Percentiles rank a stretch among this genome's conserved stretches.
Conservation (phyloP, 2,329 filamentous ascomycete genomes). For the Verticillium tricorpus region DNA sequence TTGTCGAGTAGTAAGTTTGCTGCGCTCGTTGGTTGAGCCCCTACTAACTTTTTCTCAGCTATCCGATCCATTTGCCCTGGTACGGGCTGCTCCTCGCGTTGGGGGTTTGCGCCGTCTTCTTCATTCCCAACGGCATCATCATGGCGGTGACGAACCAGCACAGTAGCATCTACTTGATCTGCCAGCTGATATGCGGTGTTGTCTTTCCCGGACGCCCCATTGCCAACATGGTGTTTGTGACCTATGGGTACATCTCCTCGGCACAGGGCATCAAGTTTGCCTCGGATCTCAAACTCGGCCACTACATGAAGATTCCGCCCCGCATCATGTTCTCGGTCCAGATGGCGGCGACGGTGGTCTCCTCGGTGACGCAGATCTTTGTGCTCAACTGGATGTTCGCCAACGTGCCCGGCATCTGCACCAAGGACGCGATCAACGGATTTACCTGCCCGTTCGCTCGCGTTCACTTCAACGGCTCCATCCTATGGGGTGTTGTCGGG, state of each 20-base stretch:
- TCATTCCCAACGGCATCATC: conserved; percentile 87
- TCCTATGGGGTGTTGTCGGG: conserved; percentile 85
- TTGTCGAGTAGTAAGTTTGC: conserved; percentile 71
- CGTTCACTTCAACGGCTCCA: conserved; percentile 86
- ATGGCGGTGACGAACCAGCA: conserved; percentile 93
- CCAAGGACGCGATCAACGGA: conserved; percentile 72
- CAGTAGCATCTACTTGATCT: conserved; percentile 80
- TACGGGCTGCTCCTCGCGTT: conserved; percentile 79
- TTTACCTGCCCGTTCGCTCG: conserved; percentile 85
- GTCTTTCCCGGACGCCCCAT: conserved; percentile 81
- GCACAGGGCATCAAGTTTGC: conserved; percentile 88
- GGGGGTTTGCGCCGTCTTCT: conserved; percentile 72
- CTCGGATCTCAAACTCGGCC: conserved; percentile 79
- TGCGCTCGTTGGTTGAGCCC: neutral
- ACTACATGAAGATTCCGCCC: conserved; percentile 84
- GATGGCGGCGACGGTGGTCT: conserved; percentile 69
- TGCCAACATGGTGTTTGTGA: conserved; percentile 91
- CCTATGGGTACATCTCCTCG: conserved; percentile 84
- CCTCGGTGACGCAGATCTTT: conserved; percentile 74
- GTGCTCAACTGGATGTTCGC: conserved; percentile 89
- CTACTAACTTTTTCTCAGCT: conserved; percentile 40
- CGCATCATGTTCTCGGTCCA: conserved; percentile 76
- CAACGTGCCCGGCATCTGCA: conserved; percentile 74
- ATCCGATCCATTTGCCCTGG: conserved; percentile 79
- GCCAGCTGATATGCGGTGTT: conserved; percentile 77